A percentile compares a stretch with the other conserved stretches of the same genome.
These are phyloP conservation scores for Ceratobasidium theobromae DNA, from an alignment of 1,284 basidiomycete genomes.

Conservation along the genomic window DNA sequence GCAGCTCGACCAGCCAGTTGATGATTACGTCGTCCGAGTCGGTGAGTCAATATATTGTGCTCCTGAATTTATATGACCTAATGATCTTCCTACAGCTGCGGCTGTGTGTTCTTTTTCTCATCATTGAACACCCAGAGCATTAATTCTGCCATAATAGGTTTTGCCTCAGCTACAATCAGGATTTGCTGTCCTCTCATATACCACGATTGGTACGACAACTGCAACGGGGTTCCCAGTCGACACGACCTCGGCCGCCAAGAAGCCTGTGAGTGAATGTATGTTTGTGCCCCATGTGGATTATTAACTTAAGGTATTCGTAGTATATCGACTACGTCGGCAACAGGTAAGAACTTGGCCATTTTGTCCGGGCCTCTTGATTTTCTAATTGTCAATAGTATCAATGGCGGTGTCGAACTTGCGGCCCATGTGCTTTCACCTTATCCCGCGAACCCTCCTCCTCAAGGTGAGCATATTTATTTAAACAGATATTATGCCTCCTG, in stretches of 20 bases:
- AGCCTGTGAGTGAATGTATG: not conserved
- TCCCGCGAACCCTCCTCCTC: slow-evolving; percentile 10
- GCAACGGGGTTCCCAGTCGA: not conserved
- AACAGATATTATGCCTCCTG: not conserved
- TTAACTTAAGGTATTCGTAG: not conserved
- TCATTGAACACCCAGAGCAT: not conserved
- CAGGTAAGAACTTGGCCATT: not conserved
- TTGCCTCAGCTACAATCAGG: slow-evolving; percentile 10
- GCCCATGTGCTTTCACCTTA: slow-evolving; percentile 3
- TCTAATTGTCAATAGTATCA: not conserved
- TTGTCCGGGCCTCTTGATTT: not conserved
- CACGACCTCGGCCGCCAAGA: not conserved
- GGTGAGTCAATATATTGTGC: not conserved
- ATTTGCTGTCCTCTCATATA: slow-evolving; percentile 3
- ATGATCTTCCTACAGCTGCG: not conserved
- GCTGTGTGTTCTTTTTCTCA: not conserved
- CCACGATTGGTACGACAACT: not conserved
- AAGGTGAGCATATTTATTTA: not conserved
- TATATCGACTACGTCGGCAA: slow-evolving; percentile 18
- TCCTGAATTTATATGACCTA: not conserved
- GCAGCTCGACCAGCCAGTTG: not conserved
- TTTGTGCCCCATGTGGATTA: not conserved
- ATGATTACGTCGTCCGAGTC: slow-evolving; percentile 15
- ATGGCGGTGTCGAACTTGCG: slow-evolving; percentile 10
- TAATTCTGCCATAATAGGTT: not conserved